Evolutionary conservation across 1,284 basidiomycete species (phyloP).

Genomic region (Ustilago hordei): DNA sequence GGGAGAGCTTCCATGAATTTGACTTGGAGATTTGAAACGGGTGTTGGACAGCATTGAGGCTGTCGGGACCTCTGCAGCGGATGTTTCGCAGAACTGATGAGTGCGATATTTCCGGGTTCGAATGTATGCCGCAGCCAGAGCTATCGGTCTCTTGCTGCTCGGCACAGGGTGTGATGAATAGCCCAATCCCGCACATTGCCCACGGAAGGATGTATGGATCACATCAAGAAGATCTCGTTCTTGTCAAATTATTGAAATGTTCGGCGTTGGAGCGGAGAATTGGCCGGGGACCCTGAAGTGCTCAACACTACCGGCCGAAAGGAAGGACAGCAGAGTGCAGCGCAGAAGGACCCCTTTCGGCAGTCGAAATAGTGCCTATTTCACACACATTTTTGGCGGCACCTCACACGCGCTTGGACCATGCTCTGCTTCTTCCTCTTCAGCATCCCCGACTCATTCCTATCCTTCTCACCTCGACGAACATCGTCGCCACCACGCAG

Average conservation of each 20-base stretch:
- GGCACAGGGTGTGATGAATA: conserved; percentile 18
- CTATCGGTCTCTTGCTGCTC: neutral
- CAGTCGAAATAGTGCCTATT: conserved; percentile 7
- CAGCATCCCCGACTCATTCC: neutral
- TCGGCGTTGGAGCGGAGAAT: conserved; percentile 27
- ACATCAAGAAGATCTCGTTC: neutral
- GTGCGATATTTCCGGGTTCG: neutral
- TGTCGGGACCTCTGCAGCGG: conserved; percentile 27
- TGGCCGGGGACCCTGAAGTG: conserved; percentile 10
- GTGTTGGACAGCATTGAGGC: conserved; percentile 9
- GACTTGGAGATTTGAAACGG: conserved; percentile 9
- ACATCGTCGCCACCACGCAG: conserved; percentile 6
- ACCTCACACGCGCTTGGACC: conserved; percentile 7
- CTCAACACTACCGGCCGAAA: conserved; percentile 14
- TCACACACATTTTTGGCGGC: conserved; percentile 6
- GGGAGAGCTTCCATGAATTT: conserved; percentile 21
- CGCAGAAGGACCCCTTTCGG: neutral
- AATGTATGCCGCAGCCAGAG: neutral
- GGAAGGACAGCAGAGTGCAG: neutral
- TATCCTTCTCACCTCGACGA: conserved; percentile 12
- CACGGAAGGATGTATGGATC: neutral
- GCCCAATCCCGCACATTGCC: conserved; percentile 42
- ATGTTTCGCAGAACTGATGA: conserved; percentile 35
- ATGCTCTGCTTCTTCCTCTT: neutral
- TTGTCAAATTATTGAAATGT: conserved; percentile 3